Conservation (phyloP, 139 green algal species). For the Dunaliella sp. region DNA sequence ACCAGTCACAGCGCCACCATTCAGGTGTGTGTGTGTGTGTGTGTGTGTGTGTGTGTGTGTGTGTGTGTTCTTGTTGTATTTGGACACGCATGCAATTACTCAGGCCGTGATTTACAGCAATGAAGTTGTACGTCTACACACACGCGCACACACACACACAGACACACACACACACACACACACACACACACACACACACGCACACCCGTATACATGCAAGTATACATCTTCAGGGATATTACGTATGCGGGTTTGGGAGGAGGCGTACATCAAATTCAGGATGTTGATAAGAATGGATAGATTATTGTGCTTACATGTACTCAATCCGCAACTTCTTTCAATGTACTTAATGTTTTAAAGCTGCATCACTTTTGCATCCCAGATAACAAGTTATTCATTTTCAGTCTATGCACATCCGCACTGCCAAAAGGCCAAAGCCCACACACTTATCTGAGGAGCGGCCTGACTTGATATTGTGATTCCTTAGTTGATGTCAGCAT, state of each 20-base stretch:
- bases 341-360: not conserved
- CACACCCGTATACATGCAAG: no score
- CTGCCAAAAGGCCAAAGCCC: no score
- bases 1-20: slow-evolving; percentile 48
- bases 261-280: not conserved
- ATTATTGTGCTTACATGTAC: no score
- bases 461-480: not conserved
- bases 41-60: not conserved
- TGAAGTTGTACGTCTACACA: no score
- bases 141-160: no score
- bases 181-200: no score
- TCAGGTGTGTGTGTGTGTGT: not conserved
- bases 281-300: no score
- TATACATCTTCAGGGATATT: no score
- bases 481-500: not conserved
- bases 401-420: no score
- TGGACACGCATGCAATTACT: not conserved
- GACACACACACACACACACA: no score
- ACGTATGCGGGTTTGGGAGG: no score
- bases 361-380: not conserved
- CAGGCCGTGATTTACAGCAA: not conserved
- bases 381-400: not conserved
- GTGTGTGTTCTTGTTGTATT: not conserved
- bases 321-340: not conserved
- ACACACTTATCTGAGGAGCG: no score